Evolutionary conservation across 192 early-diverging fungal species (phyloP).

Genomic region (Coemansia sp.): DNA sequence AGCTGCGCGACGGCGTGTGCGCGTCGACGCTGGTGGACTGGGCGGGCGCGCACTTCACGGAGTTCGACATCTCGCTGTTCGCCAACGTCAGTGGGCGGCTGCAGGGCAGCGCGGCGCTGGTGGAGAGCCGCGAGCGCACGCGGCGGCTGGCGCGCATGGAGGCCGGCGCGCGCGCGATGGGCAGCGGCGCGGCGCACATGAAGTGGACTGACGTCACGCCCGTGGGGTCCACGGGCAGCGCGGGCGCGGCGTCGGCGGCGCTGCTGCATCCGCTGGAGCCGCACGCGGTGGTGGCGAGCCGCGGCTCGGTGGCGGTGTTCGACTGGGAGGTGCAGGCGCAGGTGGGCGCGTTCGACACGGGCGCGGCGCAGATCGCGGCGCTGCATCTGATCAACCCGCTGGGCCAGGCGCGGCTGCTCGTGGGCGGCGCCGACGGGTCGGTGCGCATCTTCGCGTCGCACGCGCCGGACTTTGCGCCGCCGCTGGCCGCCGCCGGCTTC

Average conservation of each 20-base stretch:
- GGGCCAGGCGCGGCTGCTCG: constrained; percentile 74
- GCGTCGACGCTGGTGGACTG: constrained; percentile 45
- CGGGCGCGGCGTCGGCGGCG: constrained; percentile 12
- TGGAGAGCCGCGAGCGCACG: constrained; percentile 38
- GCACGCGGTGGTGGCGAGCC: constrained; percentile 74
- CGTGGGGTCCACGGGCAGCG: constrained; percentile 9
- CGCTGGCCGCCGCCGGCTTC: constrained; percentile 12
- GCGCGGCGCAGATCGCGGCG: constrained; percentile 55
- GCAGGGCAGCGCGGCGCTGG: constrained; percentile 38
- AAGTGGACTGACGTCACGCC: constrained; percentile 40
- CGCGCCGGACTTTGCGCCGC: constrained; percentile 32
- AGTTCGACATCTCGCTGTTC: constrained; percentile 50
- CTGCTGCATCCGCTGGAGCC: constrained; percentile 84
- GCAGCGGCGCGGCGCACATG: constrained; percentile 14
- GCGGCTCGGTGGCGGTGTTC: constrained; percentile 52
- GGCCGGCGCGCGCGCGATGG: constrained; percentile 16
- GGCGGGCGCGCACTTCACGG: constrained; percentile 47
- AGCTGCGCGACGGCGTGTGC: constrained; percentile 35
- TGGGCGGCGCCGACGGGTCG: constrained; percentile 41
- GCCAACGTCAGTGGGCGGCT: constrained; percentile 41
- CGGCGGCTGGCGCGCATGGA: constrained; percentile 33
- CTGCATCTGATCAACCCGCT: constrained; percentile 90
- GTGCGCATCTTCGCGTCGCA: constrained; percentile 48
- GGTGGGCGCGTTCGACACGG: constrained; percentile 9
- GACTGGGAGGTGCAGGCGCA: constrained; percentile 47